A percentile compares a stretch with the other conserved stretches of the same genome.
phyloP scores from a whole-genome alignment of 176 grass and related monocot species.

The Olyra latifolia region DNA sequence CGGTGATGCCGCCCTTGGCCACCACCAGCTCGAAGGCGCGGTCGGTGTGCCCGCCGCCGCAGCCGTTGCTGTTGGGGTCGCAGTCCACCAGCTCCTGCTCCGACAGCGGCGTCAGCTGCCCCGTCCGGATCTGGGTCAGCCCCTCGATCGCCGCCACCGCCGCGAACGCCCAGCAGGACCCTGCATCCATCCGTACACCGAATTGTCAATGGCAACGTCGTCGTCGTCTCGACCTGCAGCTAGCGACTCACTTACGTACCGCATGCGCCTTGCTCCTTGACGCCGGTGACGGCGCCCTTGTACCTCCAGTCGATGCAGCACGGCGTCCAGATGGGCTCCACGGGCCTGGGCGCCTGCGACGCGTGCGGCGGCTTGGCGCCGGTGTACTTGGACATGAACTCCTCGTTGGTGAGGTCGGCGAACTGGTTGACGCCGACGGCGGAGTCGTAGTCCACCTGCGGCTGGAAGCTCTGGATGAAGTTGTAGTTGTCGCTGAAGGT shows the following conservation, averaged over 20 bases:
- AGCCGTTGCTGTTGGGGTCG: conserved; percentile 5
- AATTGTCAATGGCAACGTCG: background rate
- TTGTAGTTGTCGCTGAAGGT: conserved; percentile 27
- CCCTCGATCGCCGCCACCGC: conserved; percentile 38
- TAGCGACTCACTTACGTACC: background rate
- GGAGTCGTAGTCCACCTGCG: background rate
- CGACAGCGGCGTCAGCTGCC: conserved; percentile 23
- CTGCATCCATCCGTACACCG: background rate
- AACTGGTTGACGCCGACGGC: conserved; percentile 13
- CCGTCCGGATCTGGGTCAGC: conserved; percentile 37
- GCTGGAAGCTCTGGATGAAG: conserved; percentile 7
- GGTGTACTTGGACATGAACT: conserved; percentile 21
- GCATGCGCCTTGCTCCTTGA: conserved; percentile 17
- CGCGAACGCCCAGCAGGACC: conserved; percentile 38
- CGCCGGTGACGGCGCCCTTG: conserved; percentile 9
- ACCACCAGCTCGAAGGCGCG: conserved; percentile 29
- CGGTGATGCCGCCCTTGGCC: conserved; percentile 3
- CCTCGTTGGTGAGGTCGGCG: conserved; percentile 10
- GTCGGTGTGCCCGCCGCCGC: conserved; percentile 10
- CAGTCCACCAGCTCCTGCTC: conserved; percentile 42
- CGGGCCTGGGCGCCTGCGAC: background rate
- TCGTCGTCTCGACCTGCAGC: no score
- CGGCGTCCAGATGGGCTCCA: background rate
- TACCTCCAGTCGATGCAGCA: conserved; percentile 30
- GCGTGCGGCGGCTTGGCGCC: background rate